These are phyloP conservation scores for Nemania diffusa DNA, from an alignment of 2,329 filamentous ascomycete species.

Conservation along the genomic window DNA sequence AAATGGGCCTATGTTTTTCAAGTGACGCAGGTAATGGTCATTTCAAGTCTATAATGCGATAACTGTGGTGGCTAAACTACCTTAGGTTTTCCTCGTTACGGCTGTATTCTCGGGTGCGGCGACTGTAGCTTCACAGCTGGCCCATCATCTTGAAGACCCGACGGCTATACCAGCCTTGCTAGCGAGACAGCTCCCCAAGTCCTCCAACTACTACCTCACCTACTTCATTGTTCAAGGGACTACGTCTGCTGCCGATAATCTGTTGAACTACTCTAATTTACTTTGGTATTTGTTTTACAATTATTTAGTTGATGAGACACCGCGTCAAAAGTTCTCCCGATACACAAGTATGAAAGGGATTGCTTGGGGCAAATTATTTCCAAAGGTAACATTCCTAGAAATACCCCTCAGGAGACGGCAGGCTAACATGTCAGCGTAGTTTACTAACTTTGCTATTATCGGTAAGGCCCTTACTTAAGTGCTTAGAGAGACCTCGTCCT, in stretches of 20 bases:
- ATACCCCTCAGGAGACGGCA: background rate
- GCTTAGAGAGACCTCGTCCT: background rate
- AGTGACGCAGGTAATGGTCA: conserved; percentile 61
- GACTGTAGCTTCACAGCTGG: conserved; percentile 44
- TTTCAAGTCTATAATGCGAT: background rate
- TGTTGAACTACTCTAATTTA: conserved; percentile 71
- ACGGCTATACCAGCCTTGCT: conserved; percentile 60
- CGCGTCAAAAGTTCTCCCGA: conserved; percentile 74
- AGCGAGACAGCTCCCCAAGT: conserved; percentile 71
- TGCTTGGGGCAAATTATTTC: conserved; percentile 76
- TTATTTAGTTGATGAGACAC: conserved; percentile 74
- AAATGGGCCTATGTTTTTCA: conserved; percentile 84
- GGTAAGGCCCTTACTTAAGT: conserved; percentile 37
- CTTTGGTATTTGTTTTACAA: conserved; percentile 71
- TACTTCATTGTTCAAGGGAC: conserved; percentile 82
- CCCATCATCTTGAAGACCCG: conserved; percentile 44
- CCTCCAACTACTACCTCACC: conserved; percentile 81
- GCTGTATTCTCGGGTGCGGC: conserved; percentile 74
- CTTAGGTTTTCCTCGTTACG: conserved; percentile 85
- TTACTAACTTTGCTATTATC: conserved; percentile 50
- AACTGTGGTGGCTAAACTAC: conserved; percentile 8
- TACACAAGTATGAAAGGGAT: conserved; percentile 70
- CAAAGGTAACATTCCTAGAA: conserved; percentile 52
- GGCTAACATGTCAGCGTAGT: conserved; percentile 38
- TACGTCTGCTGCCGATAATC: conserved; percentile 71